Conservation (phyloP, 306 rosid genomes). For the Rosa persica region DNA sequence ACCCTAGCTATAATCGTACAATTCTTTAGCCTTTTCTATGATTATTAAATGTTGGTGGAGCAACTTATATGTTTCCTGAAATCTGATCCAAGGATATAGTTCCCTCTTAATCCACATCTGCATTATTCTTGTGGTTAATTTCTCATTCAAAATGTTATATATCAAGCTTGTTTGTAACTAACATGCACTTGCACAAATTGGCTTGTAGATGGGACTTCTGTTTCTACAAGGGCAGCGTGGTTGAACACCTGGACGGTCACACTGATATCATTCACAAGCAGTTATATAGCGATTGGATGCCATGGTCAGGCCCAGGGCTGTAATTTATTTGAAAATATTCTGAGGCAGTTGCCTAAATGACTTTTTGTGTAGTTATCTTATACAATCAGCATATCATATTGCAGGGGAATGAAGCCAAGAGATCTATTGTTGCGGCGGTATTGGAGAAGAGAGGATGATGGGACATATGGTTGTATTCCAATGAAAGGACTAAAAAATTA, state of each 20-base stretch:
- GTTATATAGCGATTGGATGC: slow-evolving; percentile 76
- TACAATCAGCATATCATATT: slow-evolving; percentile 27
- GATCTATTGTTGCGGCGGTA: slow-evolving; percentile 78
- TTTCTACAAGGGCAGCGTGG: slow-evolving; percentile 56
- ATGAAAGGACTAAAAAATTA: slow-evolving; percentile 8
- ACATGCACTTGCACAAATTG: slow-evolving; percentile 26
- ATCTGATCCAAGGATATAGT: background rate
- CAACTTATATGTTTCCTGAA: background rate
- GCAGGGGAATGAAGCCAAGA: slow-evolving; percentile 80
- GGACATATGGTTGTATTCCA: slow-evolving; percentile 68
- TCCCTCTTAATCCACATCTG: background rate
- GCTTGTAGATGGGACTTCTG: slow-evolving; percentile 92
- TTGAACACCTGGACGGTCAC: slow-evolving; percentile 91
- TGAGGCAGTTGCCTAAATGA: slow-evolving; percentile 4
- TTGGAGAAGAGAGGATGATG: slow-evolving; percentile 95
- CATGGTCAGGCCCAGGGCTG: slow-evolving; percentile 44
- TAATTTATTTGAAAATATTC: background rate
- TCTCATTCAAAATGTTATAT: background rate
- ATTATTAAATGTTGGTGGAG: background rate
- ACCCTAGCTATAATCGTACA: background rate
- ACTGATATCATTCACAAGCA: slow-evolving; percentile 75
- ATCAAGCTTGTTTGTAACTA: background rate
- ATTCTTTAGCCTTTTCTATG: background rate
- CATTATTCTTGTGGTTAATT: background rate
- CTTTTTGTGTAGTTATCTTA: background rate